phyloP scores from a whole-genome alignment of 345 rosid species.

The Cochlearia excelsa region DNA sequence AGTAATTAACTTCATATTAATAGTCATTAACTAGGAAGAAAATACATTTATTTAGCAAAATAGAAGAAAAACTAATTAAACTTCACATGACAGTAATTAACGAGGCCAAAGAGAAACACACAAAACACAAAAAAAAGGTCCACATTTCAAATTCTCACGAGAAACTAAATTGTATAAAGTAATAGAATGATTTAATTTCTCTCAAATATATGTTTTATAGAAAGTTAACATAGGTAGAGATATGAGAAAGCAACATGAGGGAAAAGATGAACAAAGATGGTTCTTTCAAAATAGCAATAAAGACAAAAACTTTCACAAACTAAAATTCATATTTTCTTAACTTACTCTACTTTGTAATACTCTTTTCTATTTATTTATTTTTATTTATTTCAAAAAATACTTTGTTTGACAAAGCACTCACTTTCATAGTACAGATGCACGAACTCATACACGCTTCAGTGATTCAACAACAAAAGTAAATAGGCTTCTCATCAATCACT shows the following conservation, averaged over 20 bases:
- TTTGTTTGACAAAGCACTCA: slow-evolving; percentile 37
- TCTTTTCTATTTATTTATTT: slow-evolving; percentile 10
- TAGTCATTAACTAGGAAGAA: background rate
- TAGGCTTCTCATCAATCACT: slow-evolving; percentile 29
- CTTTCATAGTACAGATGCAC: slow-evolving; percentile 38
- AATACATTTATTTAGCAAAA: background rate
- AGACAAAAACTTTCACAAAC: slow-evolving; percentile 32
- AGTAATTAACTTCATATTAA: background rate
- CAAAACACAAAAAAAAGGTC: too few species aligned
- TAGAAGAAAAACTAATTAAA: background rate
- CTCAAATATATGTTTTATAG: background rate
- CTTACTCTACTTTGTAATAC: slow-evolving; percentile 15
- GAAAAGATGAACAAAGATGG: slow-evolving; percentile 21
- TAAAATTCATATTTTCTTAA: background rate
- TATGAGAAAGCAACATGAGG: slow-evolving; percentile 23
- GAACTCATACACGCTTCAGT: slow-evolving; percentile 29
- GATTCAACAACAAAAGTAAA: slow-evolving; percentile 23
- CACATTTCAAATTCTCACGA: too few species aligned
- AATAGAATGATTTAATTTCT: background rate
- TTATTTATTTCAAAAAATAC: slow-evolving; percentile 17
- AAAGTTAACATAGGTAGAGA: background rate
- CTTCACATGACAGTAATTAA: background rate
- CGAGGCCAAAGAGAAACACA: background rate
- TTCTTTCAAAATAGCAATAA: slow-evolving; percentile 31
- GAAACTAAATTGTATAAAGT: slow-evolving; percentile 12